Evolutionary conservation across 2,329 filamentous ascomycete species (phyloP).

Genomic region (Colletotrichum limetticola): DNA sequence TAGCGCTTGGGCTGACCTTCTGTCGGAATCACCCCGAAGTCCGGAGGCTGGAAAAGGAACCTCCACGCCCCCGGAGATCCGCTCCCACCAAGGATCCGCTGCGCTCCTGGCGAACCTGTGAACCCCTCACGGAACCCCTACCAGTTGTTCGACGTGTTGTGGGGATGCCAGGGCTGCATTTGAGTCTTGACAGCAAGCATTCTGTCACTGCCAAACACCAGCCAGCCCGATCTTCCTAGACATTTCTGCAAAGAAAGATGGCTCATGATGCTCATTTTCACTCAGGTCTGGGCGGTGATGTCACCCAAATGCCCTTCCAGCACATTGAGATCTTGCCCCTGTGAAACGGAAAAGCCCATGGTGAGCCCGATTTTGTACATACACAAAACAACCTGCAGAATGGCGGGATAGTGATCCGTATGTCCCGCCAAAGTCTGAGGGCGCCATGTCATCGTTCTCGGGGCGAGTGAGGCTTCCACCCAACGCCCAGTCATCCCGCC

Average conservation of each 20-base stretch:
- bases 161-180: not conserved
- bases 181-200: not conserved
- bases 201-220: constrained; percentile 8
- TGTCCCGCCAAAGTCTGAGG: constrained; percentile 14
- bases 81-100: constrained; percentile 21
- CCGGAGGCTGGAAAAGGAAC: constrained; percentile 23
- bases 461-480: constrained; percentile 18
- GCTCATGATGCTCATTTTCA: not conserved
- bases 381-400: not conserved
- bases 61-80: constrained; percentile 33
- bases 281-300: constrained; percentile 16
- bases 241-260: not conserved
- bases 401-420: constrained; percentile 7
- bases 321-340: not conserved
- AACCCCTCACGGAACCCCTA: constrained; percentile 24
- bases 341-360: constrained; percentile 16
- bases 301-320: not conserved
- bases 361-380: constrained; percentile 1
- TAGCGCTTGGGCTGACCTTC: constrained; percentile 19
- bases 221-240: not conserved
- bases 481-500: constrained; percentile 6
- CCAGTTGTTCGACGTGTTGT: constrained; percentile 3
- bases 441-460: constrained; percentile 23
- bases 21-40: constrained; percentile 29
- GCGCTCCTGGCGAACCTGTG: constrained; percentile 23